A percentile compares a stretch with the other conserved stretches of the same genome.
Evolutionary conservation across 257 asterid genomes (phyloP).

Genomic region (Primulina huaijiensis): DNA sequence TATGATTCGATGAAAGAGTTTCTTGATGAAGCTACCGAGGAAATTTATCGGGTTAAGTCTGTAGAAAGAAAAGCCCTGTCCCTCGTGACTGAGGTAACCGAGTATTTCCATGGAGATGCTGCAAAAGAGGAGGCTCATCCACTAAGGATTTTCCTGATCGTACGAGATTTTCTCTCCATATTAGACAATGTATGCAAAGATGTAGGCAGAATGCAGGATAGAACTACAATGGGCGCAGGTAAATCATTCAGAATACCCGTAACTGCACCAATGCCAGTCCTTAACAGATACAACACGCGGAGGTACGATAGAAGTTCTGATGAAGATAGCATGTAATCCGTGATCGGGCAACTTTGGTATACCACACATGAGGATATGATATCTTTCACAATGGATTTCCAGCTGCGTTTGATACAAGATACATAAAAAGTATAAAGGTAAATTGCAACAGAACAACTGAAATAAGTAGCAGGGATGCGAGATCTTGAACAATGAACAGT

Average conservation of each 20-base stretch:
- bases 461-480: background rate
- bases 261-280: slow-evolving; percentile 60
- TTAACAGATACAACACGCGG: slow-evolving; percentile 50
- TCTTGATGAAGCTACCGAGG: slow-evolving; percentile 59
- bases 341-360: too few species aligned
- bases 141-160: slow-evolving; percentile 76
- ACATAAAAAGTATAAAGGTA: background rate
- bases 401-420: background rate
- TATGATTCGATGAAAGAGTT: slow-evolving; percentile 68
- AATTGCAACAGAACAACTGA: too few species aligned
- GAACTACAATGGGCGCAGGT: slow-evolving; percentile 66
- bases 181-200: slow-evolving; percentile 86
- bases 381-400: background rate
- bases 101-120: slow-evolving; percentile 88
- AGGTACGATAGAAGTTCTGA: slow-evolving; percentile 38
- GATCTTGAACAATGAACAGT: background rate
- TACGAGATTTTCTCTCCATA: slow-evolving; percentile 73
- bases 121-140: slow-evolving; percentile 98
- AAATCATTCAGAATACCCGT: slow-evolving; percentile 78
- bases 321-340: slow-evolving; percentile 46
- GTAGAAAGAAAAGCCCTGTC: slow-evolving; percentile 62
- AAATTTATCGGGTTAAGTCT: slow-evolving; percentile 50
- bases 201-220: slow-evolving; percentile 76
- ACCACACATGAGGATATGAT: too few species aligned
- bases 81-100: slow-evolving; percentile 74